Evolutionary conservation across 805 yeast species (phyloP).

Genomic region (Kurtzmaniella cleridarum): DNA sequence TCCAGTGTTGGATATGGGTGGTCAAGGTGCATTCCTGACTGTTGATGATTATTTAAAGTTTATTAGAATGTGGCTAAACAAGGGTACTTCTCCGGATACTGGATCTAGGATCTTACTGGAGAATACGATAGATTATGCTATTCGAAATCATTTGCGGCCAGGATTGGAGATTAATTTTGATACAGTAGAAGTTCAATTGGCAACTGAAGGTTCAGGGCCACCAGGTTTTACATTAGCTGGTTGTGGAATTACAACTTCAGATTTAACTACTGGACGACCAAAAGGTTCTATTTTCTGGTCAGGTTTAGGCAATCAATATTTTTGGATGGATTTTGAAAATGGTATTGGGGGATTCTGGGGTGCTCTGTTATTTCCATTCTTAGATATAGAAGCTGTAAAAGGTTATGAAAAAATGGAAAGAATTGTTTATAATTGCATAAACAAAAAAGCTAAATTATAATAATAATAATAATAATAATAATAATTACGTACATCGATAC

Average conservation of each 20-base stretch:
- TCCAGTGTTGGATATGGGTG: slow-evolving; percentile 34
- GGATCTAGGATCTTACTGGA: slow-evolving; percentile 20
- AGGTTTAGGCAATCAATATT: slow-evolving; percentile 35
- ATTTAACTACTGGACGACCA: slow-evolving; percentile 30
- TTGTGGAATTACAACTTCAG: slow-evolving; percentile 20
- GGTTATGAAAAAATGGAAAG: slow-evolving; percentile 19
- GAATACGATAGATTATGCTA: slow-evolving; percentile 27
- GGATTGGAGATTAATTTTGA: slow-evolving; percentile 11
- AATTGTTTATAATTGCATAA: slow-evolving; percentile 17
- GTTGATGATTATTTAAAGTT: slow-evolving; percentile 34
- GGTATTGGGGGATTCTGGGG: slow-evolving; percentile 36
- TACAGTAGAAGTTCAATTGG: slow-evolving; percentile 10
- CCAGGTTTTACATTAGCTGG: slow-evolving; percentile 35
- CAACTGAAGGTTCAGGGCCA: slow-evolving; percentile 8
- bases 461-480: not conserved
- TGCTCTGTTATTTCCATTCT: slow-evolving; percentile 30
- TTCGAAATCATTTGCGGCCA: slow-evolving; percentile 27
- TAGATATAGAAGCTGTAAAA: slow-evolving; percentile 18
- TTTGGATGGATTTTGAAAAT: slow-evolving; percentile 36
- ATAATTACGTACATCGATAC: not conserved
- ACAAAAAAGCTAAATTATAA: slow-evolving; percentile 5
- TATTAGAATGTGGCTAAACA: slow-evolving; percentile 35
- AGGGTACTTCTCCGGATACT: slow-evolving; percentile 34
- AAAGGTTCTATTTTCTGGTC: slow-evolving; percentile 32
- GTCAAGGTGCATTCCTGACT: slow-evolving; percentile 37